Conservation (phyloP, 78 protist genomes). For the Dictyostelium purpureum region DNA sequence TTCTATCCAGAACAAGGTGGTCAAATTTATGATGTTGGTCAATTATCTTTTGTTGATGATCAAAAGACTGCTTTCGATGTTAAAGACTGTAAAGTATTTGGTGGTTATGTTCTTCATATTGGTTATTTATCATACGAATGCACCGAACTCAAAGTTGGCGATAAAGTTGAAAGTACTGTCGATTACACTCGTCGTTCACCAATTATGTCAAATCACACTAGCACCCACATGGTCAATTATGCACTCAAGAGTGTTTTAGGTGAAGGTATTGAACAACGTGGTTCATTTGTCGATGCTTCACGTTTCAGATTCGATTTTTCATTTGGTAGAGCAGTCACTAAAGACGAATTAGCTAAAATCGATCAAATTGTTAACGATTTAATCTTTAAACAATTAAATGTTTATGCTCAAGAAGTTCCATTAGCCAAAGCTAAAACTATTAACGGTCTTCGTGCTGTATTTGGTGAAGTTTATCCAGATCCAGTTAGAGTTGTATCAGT, state of each 20-base stretch:
- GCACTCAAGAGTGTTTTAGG: constrained; percentile 91
- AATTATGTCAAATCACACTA: constrained; percentile 95
- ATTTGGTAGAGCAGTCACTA: not conserved
- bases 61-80: constrained; percentile 76
- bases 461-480: constrained; percentile 97
- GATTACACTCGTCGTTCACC: constrained; percentile 87
- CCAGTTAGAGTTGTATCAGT: constrained; percentile 95
- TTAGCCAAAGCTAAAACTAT: constrained; percentile 89
- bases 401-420: constrained; percentile 81
- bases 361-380: constrained; percentile 75
- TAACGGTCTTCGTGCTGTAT: constrained; percentile 92
- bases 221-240: constrained; percentile 96
- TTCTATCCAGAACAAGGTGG: constrained; percentile 98
- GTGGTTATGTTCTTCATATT: constrained; percentile 95
- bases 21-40: constrained; percentile 95
- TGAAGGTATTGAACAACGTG: constrained; percentile 91
- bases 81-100: constrained; percentile 83
- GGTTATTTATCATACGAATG: constrained; percentile 85
- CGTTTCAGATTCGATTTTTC: constrained; percentile 96
- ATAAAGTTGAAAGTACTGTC: constrained; percentile 49
- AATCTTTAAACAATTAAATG: constrained; percentile 61
- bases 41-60: constrained; percentile 28
- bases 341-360: constrained; percentile 75
- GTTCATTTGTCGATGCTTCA: constrained; percentile 90
- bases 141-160: constrained; percentile 81